Conservation (phyloP, 306 rosid genomes). For the Prunus kanzakura region DNA sequence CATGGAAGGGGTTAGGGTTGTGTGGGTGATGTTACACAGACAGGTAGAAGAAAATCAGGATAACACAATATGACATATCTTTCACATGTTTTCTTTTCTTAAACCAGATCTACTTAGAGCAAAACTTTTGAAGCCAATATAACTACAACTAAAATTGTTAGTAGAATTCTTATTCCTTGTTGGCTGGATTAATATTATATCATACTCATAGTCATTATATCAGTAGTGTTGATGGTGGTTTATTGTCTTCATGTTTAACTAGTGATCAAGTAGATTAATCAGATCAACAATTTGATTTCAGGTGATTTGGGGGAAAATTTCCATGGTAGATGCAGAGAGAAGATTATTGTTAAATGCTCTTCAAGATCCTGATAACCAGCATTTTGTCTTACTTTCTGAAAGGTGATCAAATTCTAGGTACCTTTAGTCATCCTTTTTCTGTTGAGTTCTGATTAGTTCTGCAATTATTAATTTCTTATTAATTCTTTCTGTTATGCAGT, state of each 20-base stretch:
- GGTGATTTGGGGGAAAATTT: constrained; percentile 99
- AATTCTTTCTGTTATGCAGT: constrained; percentile 54
- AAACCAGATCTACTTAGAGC: not conserved
- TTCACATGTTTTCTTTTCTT: not conserved
- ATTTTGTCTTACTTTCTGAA: constrained; percentile 92
- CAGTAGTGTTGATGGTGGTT: not conserved
- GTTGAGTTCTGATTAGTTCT: constrained; percentile 23
- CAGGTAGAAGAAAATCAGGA: constrained; percentile 1
- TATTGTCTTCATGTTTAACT: not conserved
- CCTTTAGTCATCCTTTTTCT: constrained; percentile 20
- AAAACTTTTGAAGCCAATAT: not conserved
- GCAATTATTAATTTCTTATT: constrained; percentile 25
- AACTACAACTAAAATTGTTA: not conserved
- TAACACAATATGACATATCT: too few species aligned
- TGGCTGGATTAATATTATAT: not conserved
- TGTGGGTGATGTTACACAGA: not conserved
- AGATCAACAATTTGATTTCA: constrained; percentile 29
- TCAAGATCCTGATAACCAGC: constrained; percentile 85
- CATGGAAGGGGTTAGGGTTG: not conserved
- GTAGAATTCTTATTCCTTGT: not conserved
- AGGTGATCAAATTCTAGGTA: constrained; percentile 47
- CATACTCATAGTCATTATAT: not conserved
- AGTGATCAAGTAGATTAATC: constrained; percentile 6
- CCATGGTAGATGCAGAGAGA: constrained; percentile 99
- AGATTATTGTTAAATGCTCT: constrained; percentile 85